Evolutionary conservation across 2,329 filamentous ascomycete genomes (phyloP).

Genomic region (Aspergillus pseudotamarii): DNA sequence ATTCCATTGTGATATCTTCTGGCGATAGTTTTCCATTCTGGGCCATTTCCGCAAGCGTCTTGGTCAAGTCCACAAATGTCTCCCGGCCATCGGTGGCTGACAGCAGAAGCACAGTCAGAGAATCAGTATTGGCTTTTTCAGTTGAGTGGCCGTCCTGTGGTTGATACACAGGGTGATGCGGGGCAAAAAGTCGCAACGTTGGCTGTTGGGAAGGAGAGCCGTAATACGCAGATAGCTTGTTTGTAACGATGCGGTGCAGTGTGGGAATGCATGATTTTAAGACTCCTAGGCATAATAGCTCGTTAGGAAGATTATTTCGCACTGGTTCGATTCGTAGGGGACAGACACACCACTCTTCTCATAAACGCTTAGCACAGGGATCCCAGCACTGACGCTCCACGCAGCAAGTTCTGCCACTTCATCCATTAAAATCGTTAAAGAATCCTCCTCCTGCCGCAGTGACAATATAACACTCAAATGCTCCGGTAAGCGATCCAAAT

Average conservation of each 20-base stretch:
- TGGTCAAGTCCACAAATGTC: constrained; percentile 92
- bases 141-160: constrained; percentile 19
- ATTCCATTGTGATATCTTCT: constrained; percentile 78
- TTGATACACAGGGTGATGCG: constrained; percentile 61
- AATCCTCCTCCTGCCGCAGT: constrained; percentile 70
- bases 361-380: constrained; percentile 85
- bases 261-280: constrained; percentile 88
- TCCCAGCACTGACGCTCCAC: constrained; percentile 89
- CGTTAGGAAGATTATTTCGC: constrained; percentile 7
- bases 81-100: constrained; percentile 88
- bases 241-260: constrained; percentile 75
- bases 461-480: constrained; percentile 86
- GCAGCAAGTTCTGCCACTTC: constrained; percentile 90
- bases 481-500: constrained; percentile 72
- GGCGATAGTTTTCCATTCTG: constrained; percentile 82
- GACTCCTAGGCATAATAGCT: constrained; percentile 59
- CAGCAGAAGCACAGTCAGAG: constrained; percentile 72
- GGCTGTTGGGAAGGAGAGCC: constrained; percentile 68
- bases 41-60: constrained; percentile 92
- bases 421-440: constrained; percentile 80
- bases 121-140: constrained; percentile 27
- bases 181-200: constrained; percentile 70
- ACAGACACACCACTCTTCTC: constrained; percentile 75
- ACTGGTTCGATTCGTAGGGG: neutral
- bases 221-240: constrained; percentile 85